Evolutionary conservation across 495 filamentous ascomycete species (phyloP).

Genomic region (Pseudevernia furfuracea): DNA sequence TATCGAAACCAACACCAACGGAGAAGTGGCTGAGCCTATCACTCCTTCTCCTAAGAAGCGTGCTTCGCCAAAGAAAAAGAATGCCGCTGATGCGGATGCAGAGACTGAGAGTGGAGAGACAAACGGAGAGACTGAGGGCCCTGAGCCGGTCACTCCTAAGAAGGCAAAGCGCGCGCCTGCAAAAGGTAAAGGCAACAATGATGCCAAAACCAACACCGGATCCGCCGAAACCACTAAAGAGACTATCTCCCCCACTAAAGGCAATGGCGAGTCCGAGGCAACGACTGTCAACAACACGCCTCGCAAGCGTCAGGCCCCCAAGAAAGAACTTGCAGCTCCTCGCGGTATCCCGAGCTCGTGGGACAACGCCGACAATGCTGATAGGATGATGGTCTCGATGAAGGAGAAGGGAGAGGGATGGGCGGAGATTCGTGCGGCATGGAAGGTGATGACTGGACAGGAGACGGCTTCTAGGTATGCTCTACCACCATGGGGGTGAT

Average conservation of each 20-base stretch:
- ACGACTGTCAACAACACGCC: conserved; percentile 1
- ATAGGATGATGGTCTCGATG: conserved; percentile 22
- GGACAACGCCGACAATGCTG: conserved; percentile 18
- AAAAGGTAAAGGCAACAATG: background rate
- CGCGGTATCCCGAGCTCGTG: conserved; percentile 17
- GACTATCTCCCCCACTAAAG: background rate
- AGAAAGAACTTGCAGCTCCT: background rate
- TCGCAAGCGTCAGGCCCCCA: conserved; percentile 11
- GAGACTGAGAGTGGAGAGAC: background rate
- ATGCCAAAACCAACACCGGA: background rate
- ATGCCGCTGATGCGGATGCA: background rate
- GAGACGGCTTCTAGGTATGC: conserved; percentile 18
- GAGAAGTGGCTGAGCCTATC: background rate
- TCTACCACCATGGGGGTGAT: no score
- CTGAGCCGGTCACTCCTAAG: conserved; percentile 3
- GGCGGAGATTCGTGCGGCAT: conserved; percentile 17
- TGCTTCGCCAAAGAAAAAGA: background rate
- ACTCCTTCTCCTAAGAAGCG: conserved; percentile 1
- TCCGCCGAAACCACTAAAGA: background rate
- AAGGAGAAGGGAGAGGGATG: conserved; percentile 19
- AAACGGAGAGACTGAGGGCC: background rate
- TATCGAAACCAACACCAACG: background rate
- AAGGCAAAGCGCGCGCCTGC: background rate
- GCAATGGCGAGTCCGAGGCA: background rate
- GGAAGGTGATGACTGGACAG: conserved; percentile 19